Evolutionary conservation across 805 yeast species (phyloP), one percentile per base, ranked within the genome.

Genomic region (Cyberlindnera misumaiensis): DNA sequence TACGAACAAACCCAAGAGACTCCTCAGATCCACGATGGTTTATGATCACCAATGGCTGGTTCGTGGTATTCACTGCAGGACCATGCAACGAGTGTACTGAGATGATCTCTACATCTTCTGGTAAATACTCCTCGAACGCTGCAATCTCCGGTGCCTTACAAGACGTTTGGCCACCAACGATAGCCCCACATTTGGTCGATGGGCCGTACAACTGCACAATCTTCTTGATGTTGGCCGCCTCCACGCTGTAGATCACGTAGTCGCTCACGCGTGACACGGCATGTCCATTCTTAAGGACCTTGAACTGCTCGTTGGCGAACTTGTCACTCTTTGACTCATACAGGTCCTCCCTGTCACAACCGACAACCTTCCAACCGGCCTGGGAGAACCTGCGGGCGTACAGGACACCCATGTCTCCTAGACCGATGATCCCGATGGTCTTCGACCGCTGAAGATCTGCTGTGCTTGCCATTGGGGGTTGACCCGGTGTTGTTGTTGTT

Each of bases 121-220:
- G 97, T 25, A 87, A 58, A 48, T 73, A 63, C 32, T 67, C 65
- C 50, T 88, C 96, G 57, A 93, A 85, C 0, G 97, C 96, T 12
- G 62, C 68, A 20, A 93, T 82, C 56, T 93, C 98, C 0, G 95
- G 94, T 18, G 75, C 80, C 55, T 93, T 93, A 62, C 97, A 90
- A 9, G 96, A 84, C 0, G 98, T 89, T 61, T 93, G 98, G 7
- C 98, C 98, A n/a, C 97, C 98, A 5, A 93, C 95, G 30, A 89
- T 76, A 3, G 95, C 83, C 3, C 95, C 94, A 4, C 79, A 62
- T 56, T 90, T 90, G 4, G 96, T 79, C 0, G 90, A 82, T 0
- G 95, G 90, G 0, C 95, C 97, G 60, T 90, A 90, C 28, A 63
- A 32, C 4, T 73, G 55, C 5, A 88, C 95, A 28, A 93, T 85